These are phyloP conservation scores for Amanita molliuscula DNA, from an alignment of 768 basidiomycete species.

Conservation along the genomic window DNA sequence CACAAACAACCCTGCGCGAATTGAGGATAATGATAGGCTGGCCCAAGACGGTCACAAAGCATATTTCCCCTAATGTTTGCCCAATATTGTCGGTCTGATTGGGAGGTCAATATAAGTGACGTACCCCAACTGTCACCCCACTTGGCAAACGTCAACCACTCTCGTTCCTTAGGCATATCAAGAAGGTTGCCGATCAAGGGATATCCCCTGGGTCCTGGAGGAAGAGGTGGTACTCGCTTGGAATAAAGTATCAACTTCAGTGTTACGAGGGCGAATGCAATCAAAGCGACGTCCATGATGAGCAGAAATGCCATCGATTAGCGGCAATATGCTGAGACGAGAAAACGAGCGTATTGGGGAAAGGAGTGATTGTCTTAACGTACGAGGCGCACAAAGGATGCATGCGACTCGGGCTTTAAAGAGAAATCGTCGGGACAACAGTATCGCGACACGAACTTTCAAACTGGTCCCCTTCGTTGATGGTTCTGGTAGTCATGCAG, in stretches of 20 bases:
- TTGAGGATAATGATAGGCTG: slow-evolving; percentile 51
- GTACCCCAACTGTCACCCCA: slow-evolving; percentile 45
- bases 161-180: slow-evolving; percentile 38
- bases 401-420: slow-evolving; percentile 20
- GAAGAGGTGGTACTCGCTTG: slow-evolving; percentile 21
- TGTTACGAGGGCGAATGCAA: slow-evolving; percentile 24
- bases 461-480: slow-evolving; percentile 16
- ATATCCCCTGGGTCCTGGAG: slow-evolving; percentile 42
- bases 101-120: slow-evolving; percentile 6
- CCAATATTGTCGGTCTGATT: not conserved
- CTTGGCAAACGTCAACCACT: slow-evolving; percentile 41
- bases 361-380: slow-evolving; percentile 13
- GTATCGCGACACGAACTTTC: slow-evolving; percentile 24
- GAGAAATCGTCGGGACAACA: slow-evolving; percentile 24
- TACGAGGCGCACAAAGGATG: not conserved
- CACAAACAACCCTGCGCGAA: slow-evolving; percentile 35
- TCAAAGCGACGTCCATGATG: slow-evolving; percentile 22
- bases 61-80: slow-evolving; percentile 39
- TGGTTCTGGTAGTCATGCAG: slow-evolving; percentile 14
- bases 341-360: slow-evolving; percentile 8
- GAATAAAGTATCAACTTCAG: slow-evolving; percentile 19
- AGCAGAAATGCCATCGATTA: slow-evolving; percentile 18
- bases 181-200: slow-evolving; percentile 45
- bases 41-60: slow-evolving; percentile 48
- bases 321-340: slow-evolving; percentile 3